Evolutionary conservation across 2,329 filamentous ascomycete species (phyloP), one percentile per base, ranked within the genome.

Genomic region (Zymoseptoria tritici): DNA sequence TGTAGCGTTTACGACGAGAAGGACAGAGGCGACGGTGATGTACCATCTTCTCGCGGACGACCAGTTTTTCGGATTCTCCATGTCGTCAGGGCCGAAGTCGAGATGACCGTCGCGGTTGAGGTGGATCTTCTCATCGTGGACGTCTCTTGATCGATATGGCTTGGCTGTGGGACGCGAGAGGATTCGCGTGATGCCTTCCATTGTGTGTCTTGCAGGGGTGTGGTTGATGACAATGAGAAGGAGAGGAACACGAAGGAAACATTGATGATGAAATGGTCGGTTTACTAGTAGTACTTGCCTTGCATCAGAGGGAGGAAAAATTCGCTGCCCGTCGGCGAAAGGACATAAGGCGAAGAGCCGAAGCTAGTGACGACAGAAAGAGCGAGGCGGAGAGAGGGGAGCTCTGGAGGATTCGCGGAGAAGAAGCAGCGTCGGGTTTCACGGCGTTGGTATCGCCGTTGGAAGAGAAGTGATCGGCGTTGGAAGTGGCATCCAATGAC

Each of bases 1-100:
- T 0, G 80, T 82, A 1, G 80, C 80, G 64, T 83, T 84, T 62
- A 82, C 74, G 36, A 83, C 79, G 16, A 81, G 75, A 11, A 78
- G 57, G 9, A 80, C 74, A 29, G 76, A 67, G 20, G 71, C 67
- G 7, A 74, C 56, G 2, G 79, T 80, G 52, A 81, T 73, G 58
- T 68, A 72, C 61, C 72, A 72, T 49, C 76, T 73, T 22, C 78
- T 71, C 2, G 61, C 49, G 0, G 59, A 64, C 9, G 76, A 74
- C 78, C 78, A 81, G 50, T 70, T 80, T 76, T 59, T 76, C 66
- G 29, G 79, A 75, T 67, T 80, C 59, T 81, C 76, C 57, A 80
- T 70, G 64, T 84, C 81, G 11, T 71, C 73, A 0, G 76, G 76
- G 6, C 72, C 70, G 62, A 83, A 83, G 66, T 77, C 76, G 64